A percentile compares a stretch with the other conserved stretches of the same genome.
These are phyloP conservation scores for Ciborinia camelliae DNA, from an alignment of 2,329 filamentous ascomycete genomes.

Conservation along the genomic window DNA sequence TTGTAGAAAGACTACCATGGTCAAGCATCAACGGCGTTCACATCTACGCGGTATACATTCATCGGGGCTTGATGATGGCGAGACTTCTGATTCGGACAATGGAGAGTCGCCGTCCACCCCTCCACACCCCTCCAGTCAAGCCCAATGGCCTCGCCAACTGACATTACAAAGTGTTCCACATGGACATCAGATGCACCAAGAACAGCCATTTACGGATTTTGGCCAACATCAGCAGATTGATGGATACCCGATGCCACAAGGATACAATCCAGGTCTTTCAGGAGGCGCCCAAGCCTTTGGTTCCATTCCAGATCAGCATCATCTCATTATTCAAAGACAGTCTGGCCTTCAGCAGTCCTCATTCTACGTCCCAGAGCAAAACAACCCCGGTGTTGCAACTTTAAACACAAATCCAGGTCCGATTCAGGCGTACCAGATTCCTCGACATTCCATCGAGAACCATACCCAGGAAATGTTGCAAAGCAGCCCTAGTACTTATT, in stretches of 20 bases:
- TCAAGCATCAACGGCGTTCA: conserved; percentile 61
- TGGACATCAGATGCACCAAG: conserved; percentile 43
- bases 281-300: conserved; percentile 45
- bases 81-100: conserved; percentile 38
- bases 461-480: conserved; percentile 50
- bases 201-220: conserved; percentile 55
- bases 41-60: conserved; percentile 57
- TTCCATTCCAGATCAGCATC: conserved; percentile 43
- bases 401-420: conserved; percentile 53
- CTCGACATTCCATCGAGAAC: conserved; percentile 40
- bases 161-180: conserved; percentile 39
- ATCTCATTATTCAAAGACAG: conserved; percentile 40
- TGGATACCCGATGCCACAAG: conserved; percentile 34
- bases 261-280: conserved; percentile 46
- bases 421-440: conserved; percentile 46
- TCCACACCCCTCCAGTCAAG: conserved; percentile 44
- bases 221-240: conserved; percentile 45
- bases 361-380: conserved; percentile 57
- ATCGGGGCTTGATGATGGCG: conserved; percentile 45
- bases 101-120: conserved; percentile 60
- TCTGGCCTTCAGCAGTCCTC: conserved; percentile 35
- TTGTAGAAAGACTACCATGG: conserved; percentile 69
- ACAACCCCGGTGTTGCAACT: conserved; percentile 59
- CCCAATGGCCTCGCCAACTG: conserved; percentile 50
- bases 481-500: conserved; percentile 58